These are phyloP conservation scores for Globisporangium ultimum DNA, from an alignment of 352 stramenopile species.

Conservation along the genomic window DNA sequence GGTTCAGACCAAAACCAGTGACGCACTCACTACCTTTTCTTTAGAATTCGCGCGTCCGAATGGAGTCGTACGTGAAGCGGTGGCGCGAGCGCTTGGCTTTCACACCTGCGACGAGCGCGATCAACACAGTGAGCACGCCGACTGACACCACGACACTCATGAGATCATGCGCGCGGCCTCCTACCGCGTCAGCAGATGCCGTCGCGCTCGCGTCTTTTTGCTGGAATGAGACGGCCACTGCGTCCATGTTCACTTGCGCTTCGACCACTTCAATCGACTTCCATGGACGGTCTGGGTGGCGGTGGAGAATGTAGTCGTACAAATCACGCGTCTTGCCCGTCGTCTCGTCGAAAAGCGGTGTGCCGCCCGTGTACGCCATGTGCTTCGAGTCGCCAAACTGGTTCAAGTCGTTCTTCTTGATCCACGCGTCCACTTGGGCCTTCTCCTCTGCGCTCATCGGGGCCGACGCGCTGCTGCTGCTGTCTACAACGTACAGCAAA, in stretches of 20 bases:
- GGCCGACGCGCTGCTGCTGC: neutral
- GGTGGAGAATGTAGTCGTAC: slow-evolving; percentile 65
- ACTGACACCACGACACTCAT: slow-evolving; percentile 19
- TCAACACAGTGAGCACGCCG: slow-evolving; percentile 21
- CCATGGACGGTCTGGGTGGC: slow-evolving; percentile 63
- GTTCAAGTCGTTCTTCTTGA: slow-evolving; percentile 52
- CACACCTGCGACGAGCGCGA: slow-evolving; percentile 25
- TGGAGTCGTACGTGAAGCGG: slow-evolving; percentile 54
- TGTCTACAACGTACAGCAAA: neutral
- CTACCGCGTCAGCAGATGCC: neutral
- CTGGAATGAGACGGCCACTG: slow-evolving; percentile 2
- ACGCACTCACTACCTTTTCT: neutral
- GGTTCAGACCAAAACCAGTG: neutral
- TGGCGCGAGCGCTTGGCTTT: slow-evolving; percentile 28
- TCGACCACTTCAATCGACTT: slow-evolving; percentile 5
- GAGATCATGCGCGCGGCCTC: neutral
- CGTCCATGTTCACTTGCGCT: slow-evolving; percentile 17
- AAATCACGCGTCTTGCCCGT: slow-evolving; percentile 47
- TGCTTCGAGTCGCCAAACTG: slow-evolving; percentile 52
- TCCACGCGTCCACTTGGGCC: slow-evolving; percentile 49
- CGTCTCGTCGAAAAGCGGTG: slow-evolving; percentile 76
- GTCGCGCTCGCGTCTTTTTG: slow-evolving; percentile 8
- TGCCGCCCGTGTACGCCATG: slow-evolving; percentile 68
- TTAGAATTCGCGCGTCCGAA: slow-evolving; percentile 34
- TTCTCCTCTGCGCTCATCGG: slow-evolving; percentile 39